These are phyloP conservation scores for Lathyrus sativus DNA, from an alignment of 306 rosid species.

Conservation along the genomic window DNA sequence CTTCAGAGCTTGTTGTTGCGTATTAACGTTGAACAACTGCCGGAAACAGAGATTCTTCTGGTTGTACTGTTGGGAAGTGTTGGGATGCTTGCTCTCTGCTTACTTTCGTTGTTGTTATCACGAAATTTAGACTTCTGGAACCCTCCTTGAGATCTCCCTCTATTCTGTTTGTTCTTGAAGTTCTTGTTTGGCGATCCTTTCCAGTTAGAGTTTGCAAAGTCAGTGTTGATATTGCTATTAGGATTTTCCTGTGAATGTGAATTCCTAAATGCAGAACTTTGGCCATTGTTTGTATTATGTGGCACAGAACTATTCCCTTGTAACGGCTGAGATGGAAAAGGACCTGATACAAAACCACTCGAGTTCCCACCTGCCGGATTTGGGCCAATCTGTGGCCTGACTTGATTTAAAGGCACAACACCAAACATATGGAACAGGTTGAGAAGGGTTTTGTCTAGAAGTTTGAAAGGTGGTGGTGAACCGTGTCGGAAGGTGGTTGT, in stretches of 20 bases:
- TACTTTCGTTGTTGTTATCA: constrained; percentile 52
- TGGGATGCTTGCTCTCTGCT: constrained; percentile 46
- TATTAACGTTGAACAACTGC: too few species aligned
- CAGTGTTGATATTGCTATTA: constrained; percentile 37
- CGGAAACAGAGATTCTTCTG: too few species aligned
- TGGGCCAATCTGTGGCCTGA: constrained; percentile 46
- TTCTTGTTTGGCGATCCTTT: constrained; percentile 53
- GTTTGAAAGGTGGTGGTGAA: neutral
- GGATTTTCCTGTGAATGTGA: constrained; percentile 61
- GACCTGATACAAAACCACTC: constrained; percentile 44
- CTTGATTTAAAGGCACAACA: constrained; percentile 51
- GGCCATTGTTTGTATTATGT: constrained; percentile 44
- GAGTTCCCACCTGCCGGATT: constrained; percentile 44
- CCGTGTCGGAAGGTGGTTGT: neutral
- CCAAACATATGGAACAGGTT: constrained; percentile 52
- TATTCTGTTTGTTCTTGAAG: constrained; percentile 54
- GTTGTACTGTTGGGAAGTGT: too few species aligned
- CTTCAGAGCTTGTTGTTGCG: too few species aligned
- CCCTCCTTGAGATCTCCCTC: constrained; percentile 55
- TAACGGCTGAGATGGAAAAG: constrained; percentile 50
- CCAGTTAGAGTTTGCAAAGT: constrained; percentile 54
- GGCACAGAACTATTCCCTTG: constrained; percentile 47
- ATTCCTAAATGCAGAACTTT: constrained; percentile 47
- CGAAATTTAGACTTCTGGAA: constrained; percentile 68
- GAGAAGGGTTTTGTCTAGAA: constrained; percentile 49